Evolutionary conservation across 129 eudicot species (phyloP), one percentile per base, ranked within the genome.

Genomic region (Tagetes erecta): DNA sequence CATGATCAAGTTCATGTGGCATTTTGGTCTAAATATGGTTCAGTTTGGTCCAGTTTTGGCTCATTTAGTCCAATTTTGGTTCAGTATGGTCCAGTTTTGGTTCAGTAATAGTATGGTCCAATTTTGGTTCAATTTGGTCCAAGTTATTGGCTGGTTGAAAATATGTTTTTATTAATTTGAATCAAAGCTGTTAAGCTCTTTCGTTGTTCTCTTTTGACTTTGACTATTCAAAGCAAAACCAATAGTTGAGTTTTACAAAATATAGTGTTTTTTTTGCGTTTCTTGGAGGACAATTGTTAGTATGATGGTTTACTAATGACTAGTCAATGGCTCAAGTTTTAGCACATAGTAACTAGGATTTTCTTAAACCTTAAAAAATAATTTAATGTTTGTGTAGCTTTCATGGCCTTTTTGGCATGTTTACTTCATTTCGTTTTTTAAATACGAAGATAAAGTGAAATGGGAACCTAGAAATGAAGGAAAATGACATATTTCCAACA

Each of bases 201-300:
- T 27, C 37, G 38, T 38, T 65, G 65, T 53, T 66, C 55, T 14
- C 42, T 56, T 60, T 68, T 68, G 69, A 57, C 80, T 68, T 59
- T 59, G 65, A 11, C 34, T 34, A 9, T 69, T 39, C 60, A 47
- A 42, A 35, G 78, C 70, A 41, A 62, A 60, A 6, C 27, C 14
- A 33, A 51, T 45, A 35, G 37, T 63, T 34, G n/a, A 72, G 38
- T 68, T 34, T 69, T 50, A 38, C 40, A 49, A 37, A 52, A 40
- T 52, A 53, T 14, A 47, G 5, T 3, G 49, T 70, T 51, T 36
- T 51, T 11, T 33, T 58, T 33, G n/a, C 65, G 8, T 49, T 49
- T 31, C 38, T 13, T 14, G 14, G 35, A 51, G 62, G 36, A 68
- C 56, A 47, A 13, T 68, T 42, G 30, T 10, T 39, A 38, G 47